These are phyloP conservation scores for Xylariaceae sp. DNA, from an alignment of 2,329 filamentous ascomycete genomes.

Conservation along the genomic window DNA sequence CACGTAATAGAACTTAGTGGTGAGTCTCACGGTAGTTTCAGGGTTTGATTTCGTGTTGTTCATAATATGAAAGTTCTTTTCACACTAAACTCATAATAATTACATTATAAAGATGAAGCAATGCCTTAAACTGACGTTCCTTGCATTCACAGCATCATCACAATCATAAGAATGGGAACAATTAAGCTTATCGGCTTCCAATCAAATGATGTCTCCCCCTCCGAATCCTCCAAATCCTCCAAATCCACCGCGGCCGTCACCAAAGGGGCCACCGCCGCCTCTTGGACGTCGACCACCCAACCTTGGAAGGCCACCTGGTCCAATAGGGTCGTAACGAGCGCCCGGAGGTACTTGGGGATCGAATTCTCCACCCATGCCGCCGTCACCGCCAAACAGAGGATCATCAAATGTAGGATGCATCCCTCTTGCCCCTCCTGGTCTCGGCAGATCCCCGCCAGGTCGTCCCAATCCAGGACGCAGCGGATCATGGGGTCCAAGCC, in stretches of 20 bases:
- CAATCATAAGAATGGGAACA: neutral
- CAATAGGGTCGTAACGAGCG: constrained; percentile 84
- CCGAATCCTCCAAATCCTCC: constrained; percentile 34
- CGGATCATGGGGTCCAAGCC: constrained; percentile 80
- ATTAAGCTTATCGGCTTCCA: neutral
- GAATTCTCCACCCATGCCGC: constrained; percentile 46
- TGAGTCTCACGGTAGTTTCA: constrained; percentile 1
- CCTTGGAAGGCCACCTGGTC: constrained; percentile 56
- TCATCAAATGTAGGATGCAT: constrained; percentile 98
- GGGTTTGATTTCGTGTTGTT: neutral
- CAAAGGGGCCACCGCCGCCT: constrained; percentile 38
- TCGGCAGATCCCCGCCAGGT: constrained; percentile 52
- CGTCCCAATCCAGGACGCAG: constrained; percentile 63
- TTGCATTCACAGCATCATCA: neutral
- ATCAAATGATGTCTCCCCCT: constrained; percentile 31
- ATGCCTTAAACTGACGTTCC: neutral
- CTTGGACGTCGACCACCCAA: constrained; percentile 42
- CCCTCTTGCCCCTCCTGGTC: constrained; percentile 63
- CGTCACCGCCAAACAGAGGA: constrained; percentile 66
- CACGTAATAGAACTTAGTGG: neutral
- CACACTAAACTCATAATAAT: constrained; percentile 10
- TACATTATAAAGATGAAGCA: constrained; percentile 3
- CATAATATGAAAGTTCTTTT: constrained; percentile 12
- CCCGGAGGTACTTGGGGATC: constrained; percentile 78
- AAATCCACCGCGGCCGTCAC: constrained; percentile 31